Base-by-base conservation (phyloP, 192 early-diverging fungal genomes). In the Piromyces finnis region DNA sequence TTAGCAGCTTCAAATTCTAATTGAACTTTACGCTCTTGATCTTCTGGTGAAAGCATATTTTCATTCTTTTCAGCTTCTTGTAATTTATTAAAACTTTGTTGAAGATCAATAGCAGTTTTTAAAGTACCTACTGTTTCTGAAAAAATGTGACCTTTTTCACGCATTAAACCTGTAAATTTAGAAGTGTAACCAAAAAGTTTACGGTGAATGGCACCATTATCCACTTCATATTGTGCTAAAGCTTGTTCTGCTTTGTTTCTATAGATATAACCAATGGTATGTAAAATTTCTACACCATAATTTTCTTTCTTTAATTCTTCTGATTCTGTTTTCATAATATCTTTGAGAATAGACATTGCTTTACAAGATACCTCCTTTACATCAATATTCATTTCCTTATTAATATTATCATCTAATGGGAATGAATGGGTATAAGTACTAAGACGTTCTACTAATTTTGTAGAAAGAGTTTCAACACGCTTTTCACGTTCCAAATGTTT, bases 241-340 rank as follows among this genome's bases (percentile, higher is more conserved):
- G 92, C 93, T 84, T 98, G 96, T 79, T 93, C 92, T 17, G 94
- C 93, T 86, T 97, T 96, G 79, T 94, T 87, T 68, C 86, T 86
- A 85, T 99, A 99, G 5, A 94, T 94, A 86, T 92, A 93, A 78
- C 98, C 98, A 81, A 98, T 93, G 11, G 94, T 92, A 84, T 97
- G 95, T 78, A 99, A 85, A 22, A 99, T 88, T 84, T 97, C 96
- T 18, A 95, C 90, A 28, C 98, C 98, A 82, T 95, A 95, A 35
- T 91, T 94, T 84, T 98, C 98, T 22, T 85, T 83, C 85, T 96
- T 95, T 77, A 99, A 89, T 29, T 90, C 90, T 77, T 97, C 94
- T 5, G 95, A 94, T 83, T 99, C 96, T 29, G 90, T 81, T 79
- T 88, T 87, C 51, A 93, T 89, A 78, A 91, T 68, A 68, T 68